These are phyloP conservation scores for Neofusicoccum cordaticola DNA, from an alignment of 2,329 filamentous ascomycete genomes.

Conservation along the genomic window DNA sequence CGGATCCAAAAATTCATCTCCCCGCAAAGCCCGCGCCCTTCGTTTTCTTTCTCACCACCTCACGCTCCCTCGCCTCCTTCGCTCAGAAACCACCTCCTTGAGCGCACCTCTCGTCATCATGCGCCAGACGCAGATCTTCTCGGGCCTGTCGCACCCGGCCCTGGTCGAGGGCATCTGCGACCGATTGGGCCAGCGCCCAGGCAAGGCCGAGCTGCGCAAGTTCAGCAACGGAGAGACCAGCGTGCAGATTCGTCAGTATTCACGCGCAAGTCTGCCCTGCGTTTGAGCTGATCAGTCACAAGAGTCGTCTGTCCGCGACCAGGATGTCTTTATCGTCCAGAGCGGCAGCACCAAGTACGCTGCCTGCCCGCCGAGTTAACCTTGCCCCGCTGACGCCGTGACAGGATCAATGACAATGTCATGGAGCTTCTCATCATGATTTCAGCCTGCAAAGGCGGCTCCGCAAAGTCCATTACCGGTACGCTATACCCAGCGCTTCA, in stretches of 20 bases:
- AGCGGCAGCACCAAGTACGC: conserved; percentile 77
- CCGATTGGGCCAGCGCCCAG: conserved; percentile 59
- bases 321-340: conserved; percentile 98
- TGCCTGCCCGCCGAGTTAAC: background rate
- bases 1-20: conserved; percentile 11
- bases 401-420: conserved; percentile 89
- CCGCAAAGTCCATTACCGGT: conserved; percentile 96
- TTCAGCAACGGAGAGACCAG: conserved; percentile 70
- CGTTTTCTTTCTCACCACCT: background rate
- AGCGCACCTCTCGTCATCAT: conserved; percentile 38
- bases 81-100: background rate
- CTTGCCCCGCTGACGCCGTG: conserved; percentile 21
- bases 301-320: conserved; percentile 77
- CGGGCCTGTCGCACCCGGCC: conserved; percentile 62
- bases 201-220: conserved; percentile 61
- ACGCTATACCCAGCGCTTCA: conserved; percentile 33
- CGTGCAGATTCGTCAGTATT: conserved; percentile 59
- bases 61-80: background rate
- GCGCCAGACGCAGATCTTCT: conserved; percentile 67
- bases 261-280: conserved; percentile 1
- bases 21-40: background rate
- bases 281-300: conserved; percentile 13
- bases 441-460: conserved; percentile 95
- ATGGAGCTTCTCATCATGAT: conserved; percentile 99
- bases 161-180: conserved; percentile 66